phyloP scores from a whole-genome alignment of 2,329 filamentous ascomycete genomes.

The Grosmannia huntii region DNA sequence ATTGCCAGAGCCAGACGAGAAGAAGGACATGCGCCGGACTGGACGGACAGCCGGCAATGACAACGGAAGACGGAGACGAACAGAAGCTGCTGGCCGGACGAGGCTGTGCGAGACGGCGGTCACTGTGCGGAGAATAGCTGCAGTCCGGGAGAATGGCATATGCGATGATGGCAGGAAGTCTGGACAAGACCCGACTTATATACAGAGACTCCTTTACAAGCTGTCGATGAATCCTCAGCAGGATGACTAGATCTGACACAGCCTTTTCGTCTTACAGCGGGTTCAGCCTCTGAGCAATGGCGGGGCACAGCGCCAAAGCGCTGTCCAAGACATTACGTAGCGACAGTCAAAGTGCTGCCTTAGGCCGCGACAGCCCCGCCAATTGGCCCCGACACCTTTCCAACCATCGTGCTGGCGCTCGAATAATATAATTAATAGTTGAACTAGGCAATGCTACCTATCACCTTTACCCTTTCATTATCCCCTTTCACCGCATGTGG shows the following conservation, averaged over 20 bases:
- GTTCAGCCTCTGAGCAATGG: not conserved
- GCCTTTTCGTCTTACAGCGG: not conserved
- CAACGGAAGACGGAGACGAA: conserved; percentile 26
- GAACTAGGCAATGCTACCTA: not conserved
- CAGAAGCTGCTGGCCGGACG: conserved; percentile 27
- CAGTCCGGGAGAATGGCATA: no score
- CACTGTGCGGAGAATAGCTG: not conserved
- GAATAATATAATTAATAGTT: not conserved
- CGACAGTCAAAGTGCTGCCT: not conserved
- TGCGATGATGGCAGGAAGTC: not conserved
- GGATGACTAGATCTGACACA: not conserved
- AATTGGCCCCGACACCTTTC: not conserved
- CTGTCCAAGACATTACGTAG: not conserved
- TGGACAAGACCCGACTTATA: not conserved
- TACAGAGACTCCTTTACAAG: no score
- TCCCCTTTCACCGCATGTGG: not conserved
- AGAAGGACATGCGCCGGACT: conserved; percentile 58
- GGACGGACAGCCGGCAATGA: conserved; percentile 24
- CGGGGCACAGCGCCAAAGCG: not conserved
- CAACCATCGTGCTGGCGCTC: not conserved
- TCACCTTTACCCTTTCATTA: not conserved
- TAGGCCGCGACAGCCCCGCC: not conserved
- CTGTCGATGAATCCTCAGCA: not conserved
- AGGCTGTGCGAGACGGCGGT: conserved; percentile 14
- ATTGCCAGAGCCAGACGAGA: conserved; percentile 45